Percentiles rank a stretch among this genome's conserved stretches.
These are phyloP conservation scores for Salix caprea DNA, from an alignment of 345 rosid genomes.

Conservation along the genomic window DNA sequence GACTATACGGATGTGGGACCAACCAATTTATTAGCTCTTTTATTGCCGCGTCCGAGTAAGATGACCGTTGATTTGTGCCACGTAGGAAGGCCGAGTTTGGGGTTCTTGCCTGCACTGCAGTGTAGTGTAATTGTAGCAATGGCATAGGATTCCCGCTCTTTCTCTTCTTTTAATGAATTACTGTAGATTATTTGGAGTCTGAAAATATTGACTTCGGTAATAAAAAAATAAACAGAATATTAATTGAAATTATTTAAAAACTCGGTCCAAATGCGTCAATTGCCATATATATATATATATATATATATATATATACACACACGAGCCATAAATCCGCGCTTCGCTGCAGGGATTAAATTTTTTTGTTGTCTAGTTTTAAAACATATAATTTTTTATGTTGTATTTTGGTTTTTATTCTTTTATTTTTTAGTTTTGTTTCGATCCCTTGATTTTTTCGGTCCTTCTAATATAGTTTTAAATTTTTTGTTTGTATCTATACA, in stretches of 20 bases:
- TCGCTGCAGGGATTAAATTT: no score
- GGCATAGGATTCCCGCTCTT: neutral
- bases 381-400: no score
- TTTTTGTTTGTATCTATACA: no score
- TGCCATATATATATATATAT: no score
- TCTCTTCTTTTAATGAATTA: neutral
- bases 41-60: neutral
- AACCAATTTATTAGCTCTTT: neutral
- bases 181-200: neutral
- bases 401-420: no score
- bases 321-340: no score
- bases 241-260: neutral
- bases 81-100: neutral
- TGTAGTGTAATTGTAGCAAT: neutral
- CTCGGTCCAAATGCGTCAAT: no score
- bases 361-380: no score
- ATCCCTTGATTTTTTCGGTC: no score
- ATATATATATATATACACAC: no score
- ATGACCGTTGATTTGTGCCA: constrained; percentile 5
- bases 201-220: neutral
- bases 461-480: no score
- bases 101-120: neutral
- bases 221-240: neutral
- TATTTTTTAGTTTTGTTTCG: no score
- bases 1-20: neutral